Conservation (phyloP, 2,329 filamentous ascomycete species). For the Cladosporium sp. region DNA sequence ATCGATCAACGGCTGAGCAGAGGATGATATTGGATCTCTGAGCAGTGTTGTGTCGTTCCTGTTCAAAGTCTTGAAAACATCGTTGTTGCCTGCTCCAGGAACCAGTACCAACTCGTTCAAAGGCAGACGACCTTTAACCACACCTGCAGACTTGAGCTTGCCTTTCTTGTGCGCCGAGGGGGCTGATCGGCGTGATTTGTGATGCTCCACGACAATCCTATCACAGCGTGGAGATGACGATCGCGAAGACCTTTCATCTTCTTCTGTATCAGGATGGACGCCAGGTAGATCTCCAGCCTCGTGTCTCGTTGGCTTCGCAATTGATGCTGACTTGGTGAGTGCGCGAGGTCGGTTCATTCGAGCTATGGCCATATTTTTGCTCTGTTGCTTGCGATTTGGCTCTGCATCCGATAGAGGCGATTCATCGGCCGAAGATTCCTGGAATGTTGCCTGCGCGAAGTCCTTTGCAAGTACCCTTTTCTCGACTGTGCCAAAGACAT, state of each 20-base stretch:
- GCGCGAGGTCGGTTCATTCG: neutral
- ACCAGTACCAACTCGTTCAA: slow-evolving; percentile 28
- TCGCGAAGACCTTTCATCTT: neutral
- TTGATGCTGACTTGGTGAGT: neutral
- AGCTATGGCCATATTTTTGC: neutral
- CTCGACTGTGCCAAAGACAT: slow-evolving; percentile 22
- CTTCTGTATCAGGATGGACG: neutral
- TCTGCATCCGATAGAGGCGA: slow-evolving; percentile 33
- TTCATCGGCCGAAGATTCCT: slow-evolving; percentile 28
- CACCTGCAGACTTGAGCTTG: neutral
- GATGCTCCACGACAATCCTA: too few species aligned
- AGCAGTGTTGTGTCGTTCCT: neutral
- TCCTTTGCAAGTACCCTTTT: neutral
- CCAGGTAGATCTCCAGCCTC: neutral
- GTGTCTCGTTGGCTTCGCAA: neutral
- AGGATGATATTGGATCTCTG: slow-evolving; percentile 4
- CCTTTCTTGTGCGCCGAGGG: neutral
- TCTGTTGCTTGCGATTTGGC: neutral
- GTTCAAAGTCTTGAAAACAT: neutral
- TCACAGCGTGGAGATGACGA: neutral
- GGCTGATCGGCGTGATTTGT: neutral
- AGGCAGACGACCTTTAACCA: slow-evolving; percentile 16
- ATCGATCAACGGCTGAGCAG: neutral
- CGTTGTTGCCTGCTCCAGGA: neutral
- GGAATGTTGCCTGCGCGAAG: neutral